Base-by-base conservation (phyloP, 176 grass and related monocot species). In the Eragrostis nindensis region DNA sequence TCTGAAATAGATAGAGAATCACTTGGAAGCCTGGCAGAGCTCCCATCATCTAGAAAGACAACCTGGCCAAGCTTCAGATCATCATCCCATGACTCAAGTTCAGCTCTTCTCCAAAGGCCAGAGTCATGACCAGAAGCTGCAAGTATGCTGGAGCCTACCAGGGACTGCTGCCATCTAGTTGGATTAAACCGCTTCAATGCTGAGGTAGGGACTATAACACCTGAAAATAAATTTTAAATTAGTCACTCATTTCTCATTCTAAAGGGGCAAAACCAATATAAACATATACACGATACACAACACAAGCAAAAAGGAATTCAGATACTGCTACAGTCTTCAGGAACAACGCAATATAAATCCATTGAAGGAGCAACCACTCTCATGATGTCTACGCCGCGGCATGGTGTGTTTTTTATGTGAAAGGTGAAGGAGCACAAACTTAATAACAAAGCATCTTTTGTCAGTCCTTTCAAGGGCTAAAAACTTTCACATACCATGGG, bases 61-160 rank as follows among this genome's bases (percentile, higher is more conserved):
- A 94, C 90, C 75, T 88, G 86, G 43, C 80, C 95, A 36, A 86
- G 66, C 59, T 84, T 88, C 39, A 82, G 82, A 62, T 98, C 84
- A 66, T 94, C 90, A 68, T 98, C 90, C 92, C 92, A 98, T 55
- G 86, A 89, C 81, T 93, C 90, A 4, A 98, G 95, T 78, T 98
- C 92, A 22, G 92, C 92, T 82, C 85, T 94, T 66, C 87, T 94
- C 92, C 95, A 98, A 68, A 94, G 75, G 47, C 90, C 80, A 83
- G 90, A 86, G 75, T 75, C 30, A 38, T 63, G 59, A 54, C 75
- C 88, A 67, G 84, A 64, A 55, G 86, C 67, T 75, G 95, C 95
- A 42, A 88, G 75, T 85, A 98, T 84, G 61, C 67, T 93, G 71
- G 92, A 94, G 26, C 95, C 95, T 78, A 82, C 95, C 66, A 98